These are phyloP conservation scores for Rhodotorula sp. DNA, from an alignment of 1,284 basidiomycete species.

Conservation along the genomic window DNA sequence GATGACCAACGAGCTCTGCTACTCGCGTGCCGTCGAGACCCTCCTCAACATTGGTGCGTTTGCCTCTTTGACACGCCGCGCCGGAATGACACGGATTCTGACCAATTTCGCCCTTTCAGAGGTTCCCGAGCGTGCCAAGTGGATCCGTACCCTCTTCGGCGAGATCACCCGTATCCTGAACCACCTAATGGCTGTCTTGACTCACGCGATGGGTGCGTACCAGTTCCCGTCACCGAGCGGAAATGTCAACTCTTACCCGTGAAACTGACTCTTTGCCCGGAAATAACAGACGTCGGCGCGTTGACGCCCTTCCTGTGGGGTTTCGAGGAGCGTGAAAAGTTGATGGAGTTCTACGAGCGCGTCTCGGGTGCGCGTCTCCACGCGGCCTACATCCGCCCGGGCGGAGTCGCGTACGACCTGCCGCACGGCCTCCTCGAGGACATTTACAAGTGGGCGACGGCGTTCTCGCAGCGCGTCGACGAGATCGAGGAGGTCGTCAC, in stretches of 20 bases:
- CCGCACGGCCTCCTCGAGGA: conserved; percentile 95
- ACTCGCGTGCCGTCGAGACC: conserved; percentile 96
- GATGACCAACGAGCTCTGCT: conserved; percentile 98
- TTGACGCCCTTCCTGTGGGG: conserved; percentile 99
- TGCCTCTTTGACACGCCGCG: background rate
- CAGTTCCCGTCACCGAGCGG: background rate
- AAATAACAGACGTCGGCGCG: conserved; percentile 74
- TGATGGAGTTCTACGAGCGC: conserved; percentile 99
- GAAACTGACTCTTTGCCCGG: background rate
- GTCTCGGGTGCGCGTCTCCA: conserved; percentile 97
- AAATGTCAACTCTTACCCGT: background rate
- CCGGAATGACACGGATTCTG: background rate
- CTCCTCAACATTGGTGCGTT: conserved; percentile 75
- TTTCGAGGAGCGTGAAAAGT: conserved; percentile 99
- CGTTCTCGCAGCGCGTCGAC: conserved; percentile 81
- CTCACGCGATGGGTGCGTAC: conserved; percentile 69
- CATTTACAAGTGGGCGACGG: conserved; percentile 96
- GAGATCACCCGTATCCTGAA: conserved; percentile 96
- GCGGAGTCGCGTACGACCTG: conserved; percentile 96
- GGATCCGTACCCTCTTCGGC: conserved; percentile 96
- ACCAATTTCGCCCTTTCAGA: conserved; percentile 51
- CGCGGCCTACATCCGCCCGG: conserved; percentile 95
- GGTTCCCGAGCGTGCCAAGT: conserved; percentile 97
- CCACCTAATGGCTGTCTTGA: conserved; percentile 96
- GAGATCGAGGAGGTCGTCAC: conserved; percentile 98